These are phyloP conservation scores for Kockovaella imperatae DNA, from an alignment of 768 basidiomycete species.

Conservation along the genomic window DNA sequence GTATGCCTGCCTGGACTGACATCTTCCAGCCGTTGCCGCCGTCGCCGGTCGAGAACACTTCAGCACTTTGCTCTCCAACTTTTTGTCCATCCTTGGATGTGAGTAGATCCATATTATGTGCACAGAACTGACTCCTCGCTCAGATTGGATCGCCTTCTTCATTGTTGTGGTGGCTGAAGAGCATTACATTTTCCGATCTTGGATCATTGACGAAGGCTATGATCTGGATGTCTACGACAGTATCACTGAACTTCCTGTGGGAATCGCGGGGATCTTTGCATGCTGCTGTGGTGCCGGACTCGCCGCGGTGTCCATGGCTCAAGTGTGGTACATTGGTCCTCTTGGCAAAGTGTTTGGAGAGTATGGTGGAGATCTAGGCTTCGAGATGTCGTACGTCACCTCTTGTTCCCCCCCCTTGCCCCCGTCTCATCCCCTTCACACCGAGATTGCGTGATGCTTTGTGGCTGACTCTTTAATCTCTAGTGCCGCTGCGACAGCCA, in stretches of 20 bases:
- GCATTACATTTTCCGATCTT: conserved; percentile 50
- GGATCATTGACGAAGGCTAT: conserved; percentile 49
- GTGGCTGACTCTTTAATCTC: conserved; percentile 44
- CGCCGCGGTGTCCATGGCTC: conserved; percentile 53
- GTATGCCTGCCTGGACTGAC: too few species aligned
- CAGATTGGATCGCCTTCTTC: conserved; percentile 52
- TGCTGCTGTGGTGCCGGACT: conserved; percentile 50
- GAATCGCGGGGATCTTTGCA: conserved; percentile 51
- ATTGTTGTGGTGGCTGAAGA: conserved; percentile 50
- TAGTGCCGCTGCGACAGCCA: conserved; percentile 48
- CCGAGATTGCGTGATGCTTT: not conserved
- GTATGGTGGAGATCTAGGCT: conserved; percentile 54
- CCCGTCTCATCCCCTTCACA: not conserved
- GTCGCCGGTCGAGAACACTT: conserved; percentile 48
- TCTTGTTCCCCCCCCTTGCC: not conserved
- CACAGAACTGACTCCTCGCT: too few species aligned
- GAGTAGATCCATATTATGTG: too few species aligned
- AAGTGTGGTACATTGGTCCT: conserved; percentile 52
- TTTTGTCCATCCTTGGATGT: conserved; percentile 48
- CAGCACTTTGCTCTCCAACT: conserved; percentile 47
- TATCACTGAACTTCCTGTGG: conserved; percentile 49
- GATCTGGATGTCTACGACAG: conserved; percentile 52
- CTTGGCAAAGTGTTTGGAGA: conserved; percentile 49
- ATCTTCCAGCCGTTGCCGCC: conserved; percentile 12
- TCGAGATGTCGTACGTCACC: conserved; percentile 47